phyloP scores from a whole-genome alignment of 495 filamentous ascomycete species.

The Penicillium goetzii region DNA sequence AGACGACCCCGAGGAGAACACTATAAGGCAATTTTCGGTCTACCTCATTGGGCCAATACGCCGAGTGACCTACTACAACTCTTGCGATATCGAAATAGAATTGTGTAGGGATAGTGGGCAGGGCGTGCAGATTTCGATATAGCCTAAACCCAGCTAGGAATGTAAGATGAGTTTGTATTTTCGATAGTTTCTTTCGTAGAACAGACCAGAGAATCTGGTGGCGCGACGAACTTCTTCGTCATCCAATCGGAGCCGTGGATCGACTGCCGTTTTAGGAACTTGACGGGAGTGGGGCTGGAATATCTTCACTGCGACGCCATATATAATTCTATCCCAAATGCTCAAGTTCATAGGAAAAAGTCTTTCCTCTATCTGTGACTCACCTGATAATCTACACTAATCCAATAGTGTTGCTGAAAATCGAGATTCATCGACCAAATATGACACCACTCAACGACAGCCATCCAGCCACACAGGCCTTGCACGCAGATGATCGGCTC shows the following conservation, averaged over 20 bases:
- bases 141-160: neutral
- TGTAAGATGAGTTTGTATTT: neutral
- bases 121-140: neutral
- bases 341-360: neutral
- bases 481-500: conserved; percentile 80
- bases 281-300: conserved; percentile 30
- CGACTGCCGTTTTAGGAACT: conserved; percentile 30
- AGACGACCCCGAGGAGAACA: neutral
- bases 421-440: neutral
- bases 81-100: neutral
- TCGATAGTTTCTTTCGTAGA: neutral
- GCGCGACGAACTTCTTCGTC: neutral
- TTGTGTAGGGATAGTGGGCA: neutral
- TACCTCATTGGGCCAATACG: neutral
- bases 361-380: neutral
- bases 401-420: neutral
- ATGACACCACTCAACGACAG: conserved; percentile 23
- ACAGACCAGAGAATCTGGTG: neutral
- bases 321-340: neutral
- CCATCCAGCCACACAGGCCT: conserved; percentile 29
- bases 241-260: conserved; percentile 12
- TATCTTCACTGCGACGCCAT: neutral
- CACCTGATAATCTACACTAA: neutral
- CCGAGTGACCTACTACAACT: neutral
- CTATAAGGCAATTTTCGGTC: neutral